Percentiles rank a stretch among this genome's conserved stretches.
These are phyloP conservation scores for Epichloe sylvatica DNA, from an alignment of 2,329 filamentous ascomycete species.

Conservation along the genomic window DNA sequence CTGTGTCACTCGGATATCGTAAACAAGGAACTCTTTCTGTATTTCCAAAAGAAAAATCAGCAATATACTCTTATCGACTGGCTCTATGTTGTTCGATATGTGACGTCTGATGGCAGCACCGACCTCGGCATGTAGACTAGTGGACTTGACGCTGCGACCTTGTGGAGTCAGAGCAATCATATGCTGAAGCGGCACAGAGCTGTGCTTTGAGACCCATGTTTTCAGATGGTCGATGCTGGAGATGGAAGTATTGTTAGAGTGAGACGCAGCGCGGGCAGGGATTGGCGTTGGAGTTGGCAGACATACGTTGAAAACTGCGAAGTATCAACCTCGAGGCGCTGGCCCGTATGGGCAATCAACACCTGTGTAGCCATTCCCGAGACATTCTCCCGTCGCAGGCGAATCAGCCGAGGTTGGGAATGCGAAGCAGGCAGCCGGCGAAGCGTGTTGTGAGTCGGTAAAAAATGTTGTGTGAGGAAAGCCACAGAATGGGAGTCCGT, in stretches of 20 bases:
- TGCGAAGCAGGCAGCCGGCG: neutral
- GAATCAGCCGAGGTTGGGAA: constrained; percentile 5
- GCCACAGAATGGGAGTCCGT: neutral
- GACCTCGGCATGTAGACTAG: constrained; percentile 70
- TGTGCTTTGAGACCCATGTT: constrained; percentile 62
- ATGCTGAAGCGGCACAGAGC: constrained; percentile 58
- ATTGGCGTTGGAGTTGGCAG: neutral
- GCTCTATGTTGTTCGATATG: neutral
- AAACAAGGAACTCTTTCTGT: constrained; percentile 81
- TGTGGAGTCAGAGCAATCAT: constrained; percentile 79
- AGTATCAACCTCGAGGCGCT: constrained; percentile 67
- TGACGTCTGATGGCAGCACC: constrained; percentile 11
- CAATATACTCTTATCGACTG: neutral
- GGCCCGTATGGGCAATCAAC: constrained; percentile 85
- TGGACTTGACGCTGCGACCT: constrained; percentile 71
- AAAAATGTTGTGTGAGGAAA: neutral
- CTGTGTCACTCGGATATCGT: constrained; percentile 66
- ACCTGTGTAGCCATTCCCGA: constrained; percentile 74
- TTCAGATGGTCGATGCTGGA: constrained; percentile 70
- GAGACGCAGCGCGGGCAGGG: neutral
- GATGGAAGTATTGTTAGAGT: neutral
- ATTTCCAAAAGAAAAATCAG: neutral
- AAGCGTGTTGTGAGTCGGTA: neutral
- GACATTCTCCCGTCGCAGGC: constrained; percentile 30
- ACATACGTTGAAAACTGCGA: constrained; percentile 59